Percentiles rank a stretch among this genome's conserved stretches.
These are phyloP conservation scores for Mucuna pruriens DNA, from an alignment of 306 rosid genomes.

Conservation along the genomic window DNA sequence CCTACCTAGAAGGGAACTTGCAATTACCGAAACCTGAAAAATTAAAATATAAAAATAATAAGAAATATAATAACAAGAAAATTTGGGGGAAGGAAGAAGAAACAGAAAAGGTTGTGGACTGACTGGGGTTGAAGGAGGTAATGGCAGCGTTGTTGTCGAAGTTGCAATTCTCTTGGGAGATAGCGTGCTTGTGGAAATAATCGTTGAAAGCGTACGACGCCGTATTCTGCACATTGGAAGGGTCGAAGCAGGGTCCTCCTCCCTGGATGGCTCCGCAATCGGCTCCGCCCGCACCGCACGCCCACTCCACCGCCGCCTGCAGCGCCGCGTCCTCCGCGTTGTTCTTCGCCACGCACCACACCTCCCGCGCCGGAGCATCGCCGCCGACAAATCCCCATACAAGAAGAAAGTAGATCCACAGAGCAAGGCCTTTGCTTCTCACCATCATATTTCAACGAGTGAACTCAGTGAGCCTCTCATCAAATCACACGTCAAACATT, in stretches of 20 bases:
- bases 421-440: neutral
- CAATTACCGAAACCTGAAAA: slow-evolving; percentile 11
- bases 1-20: slow-evolving; percentile 1
- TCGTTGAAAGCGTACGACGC: slow-evolving; percentile 27
- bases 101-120: neutral
- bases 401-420: neutral
- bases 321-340: slow-evolving; percentile 13
- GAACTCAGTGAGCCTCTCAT: neutral
- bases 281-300: neutral
- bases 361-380: slow-evolving; percentile 4
- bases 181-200: neutral
- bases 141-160: slow-evolving; percentile 21
- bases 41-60: neutral
- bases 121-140: slow-evolving; percentile 8
- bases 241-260: slow-evolving; percentile 18
- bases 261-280: slow-evolving; percentile 24
- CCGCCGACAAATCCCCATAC: neutral
- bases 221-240: slow-evolving; percentile 19
- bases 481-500: neutral
- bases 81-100: neutral
- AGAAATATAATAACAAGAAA: neutral
- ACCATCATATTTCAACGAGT: neutral
- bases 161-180: slow-evolving; percentile 3
- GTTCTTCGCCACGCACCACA: slow-evolving; percentile 27
- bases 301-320: slow-evolving; percentile 16